Base-by-base conservation (phyloP, 176 grass and related monocot genomes). In the Neostapfia colusana region DNA sequence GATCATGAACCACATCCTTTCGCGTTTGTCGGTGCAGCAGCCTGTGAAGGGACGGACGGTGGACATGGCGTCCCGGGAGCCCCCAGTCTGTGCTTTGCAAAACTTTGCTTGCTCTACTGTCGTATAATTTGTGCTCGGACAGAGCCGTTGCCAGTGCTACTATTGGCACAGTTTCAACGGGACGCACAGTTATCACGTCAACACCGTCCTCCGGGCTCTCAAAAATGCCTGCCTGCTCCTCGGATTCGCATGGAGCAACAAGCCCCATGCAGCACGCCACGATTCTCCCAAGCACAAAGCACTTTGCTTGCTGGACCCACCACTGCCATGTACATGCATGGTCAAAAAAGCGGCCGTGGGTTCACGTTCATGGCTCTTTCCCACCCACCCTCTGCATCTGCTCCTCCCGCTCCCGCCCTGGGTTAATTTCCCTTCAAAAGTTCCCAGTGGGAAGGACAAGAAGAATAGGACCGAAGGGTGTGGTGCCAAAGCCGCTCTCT, bases 371-470 rank as follows among this genome's bases (percentile, higher is more conserved):
- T 51, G 69, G 7, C 49, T 56, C 43, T 24, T 31, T n/a, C n/a
- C n/a, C n/a, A n/a, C 58, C 26, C 58, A 23, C 65, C 21, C 14
- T 73, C 67, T 21, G 21, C 21, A 14, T 73, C 67, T 27, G 21
- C 58, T 58, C 58, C 42, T 78, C 63, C 75, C 75, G 69, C 42
- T 78, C 63, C 75, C 75, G 69, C 81, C 63, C 16, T 63, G 63
- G 11, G 12, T 85, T n/a, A n/a, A n/a, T n/a, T 81, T 62, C 31
- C 25, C 37, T 39, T 70, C 10, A 81, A 81, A 88, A 65, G 31
- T 50, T 78, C 9, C 15, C 3, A 26, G 35, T 43, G 43, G 51
- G 62, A 74, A 42, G 31, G 84, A 44, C 84, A 54, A 54, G 6
- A 16, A 35, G 56, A 72, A 42, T 66, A 78, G 28, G 39, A 3